Percentiles rank a stretch among this genome's conserved stretches.
phyloP scores from a whole-genome alignment of 202 grass and related monocot species.

The Schoenoplectus tabernaemontani region DNA sequence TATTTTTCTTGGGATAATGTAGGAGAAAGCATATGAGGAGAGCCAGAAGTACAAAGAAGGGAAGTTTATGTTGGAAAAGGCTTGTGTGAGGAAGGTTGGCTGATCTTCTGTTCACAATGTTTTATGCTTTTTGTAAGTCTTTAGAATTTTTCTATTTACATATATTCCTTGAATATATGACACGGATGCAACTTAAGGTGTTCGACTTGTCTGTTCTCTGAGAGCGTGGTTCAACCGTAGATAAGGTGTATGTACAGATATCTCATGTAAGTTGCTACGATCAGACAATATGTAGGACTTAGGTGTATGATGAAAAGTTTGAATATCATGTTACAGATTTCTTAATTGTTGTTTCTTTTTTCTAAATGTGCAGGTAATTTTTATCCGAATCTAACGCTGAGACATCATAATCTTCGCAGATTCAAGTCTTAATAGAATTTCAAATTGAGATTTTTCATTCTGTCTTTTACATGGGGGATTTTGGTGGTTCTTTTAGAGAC shows the following conservation, averaged over 20 bases:
- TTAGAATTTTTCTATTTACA: constrained; percentile 1
- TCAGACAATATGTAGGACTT: background rate
- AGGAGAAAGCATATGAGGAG: constrained; percentile 78
- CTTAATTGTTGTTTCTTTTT: background rate
- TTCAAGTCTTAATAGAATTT: background rate
- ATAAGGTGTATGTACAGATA: background rate
- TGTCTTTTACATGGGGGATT: background rate
- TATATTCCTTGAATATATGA: constrained; percentile 6
- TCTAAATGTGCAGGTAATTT: constrained; percentile 15
- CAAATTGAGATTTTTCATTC: background rate
- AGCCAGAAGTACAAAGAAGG: constrained; percentile 92
- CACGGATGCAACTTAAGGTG: constrained; percentile 9
- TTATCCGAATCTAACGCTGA: background rate
- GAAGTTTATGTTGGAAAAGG: constrained; percentile 74
- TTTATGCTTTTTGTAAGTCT: constrained; percentile 12
- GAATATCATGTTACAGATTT: background rate
- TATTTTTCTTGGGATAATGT: constrained; percentile 13
- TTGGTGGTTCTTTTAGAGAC: background rate
- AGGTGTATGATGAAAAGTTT: background rate
- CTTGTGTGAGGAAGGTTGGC: constrained; percentile 62
- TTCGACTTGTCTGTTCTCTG: background rate
- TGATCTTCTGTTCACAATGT: constrained; percentile 30
- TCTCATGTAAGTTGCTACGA: background rate
- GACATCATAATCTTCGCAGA: background rate
- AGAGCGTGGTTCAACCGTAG: background rate